Evolutionary conservation across 495 filamentous ascomycete species (phyloP).

Genomic region (Cairneyella variabilis): DNA sequence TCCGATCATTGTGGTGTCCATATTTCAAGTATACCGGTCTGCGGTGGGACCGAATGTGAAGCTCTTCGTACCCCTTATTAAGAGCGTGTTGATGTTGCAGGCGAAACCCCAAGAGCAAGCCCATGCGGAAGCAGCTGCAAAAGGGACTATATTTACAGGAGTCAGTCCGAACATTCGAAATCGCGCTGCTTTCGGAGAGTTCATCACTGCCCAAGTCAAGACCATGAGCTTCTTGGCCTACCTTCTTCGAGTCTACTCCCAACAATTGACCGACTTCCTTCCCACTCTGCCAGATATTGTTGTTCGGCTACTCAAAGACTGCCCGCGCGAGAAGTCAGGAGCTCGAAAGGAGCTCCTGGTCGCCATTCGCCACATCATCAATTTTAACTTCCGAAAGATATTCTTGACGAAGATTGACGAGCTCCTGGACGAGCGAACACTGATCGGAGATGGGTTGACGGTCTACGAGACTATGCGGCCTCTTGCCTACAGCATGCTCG

Average conservation of each 20-base stretch:
- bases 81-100: slow-evolving; percentile 81
- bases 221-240: slow-evolving; percentile 99
- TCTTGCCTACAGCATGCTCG: slow-evolving; percentile 96
- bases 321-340: slow-evolving; percentile 87
- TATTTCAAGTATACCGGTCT: slow-evolving; percentile 86
- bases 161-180: slow-evolving; percentile 94
- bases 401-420: slow-evolving; percentile 95
- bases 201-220: slow-evolving; percentile 97
- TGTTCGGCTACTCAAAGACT: slow-evolving; percentile 88
- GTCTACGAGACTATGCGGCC: slow-evolving; percentile 96
- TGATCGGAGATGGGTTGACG: slow-evolving; percentile 94
- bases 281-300: slow-evolving; percentile 85
- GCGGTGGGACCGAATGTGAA: slow-evolving; percentile 83
- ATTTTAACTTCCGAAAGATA: slow-evolving; percentile 96
- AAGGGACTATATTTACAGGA: slow-evolving; percentile 80
- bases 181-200: slow-evolving; percentile 90
- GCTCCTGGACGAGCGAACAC: slow-evolving; percentile 83
- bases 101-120: slow-evolving; percentile 92
- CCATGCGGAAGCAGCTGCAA: slow-evolving; percentile 73
- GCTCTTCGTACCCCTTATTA: slow-evolving; percentile 89
- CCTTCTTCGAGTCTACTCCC: slow-evolving; percentile 80
- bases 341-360: slow-evolving; percentile 94
- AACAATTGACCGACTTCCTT: slow-evolving; percentile 86
- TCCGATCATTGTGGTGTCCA: slow-evolving; percentile 97
- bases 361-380: slow-evolving; percentile 96